phyloP scores from a whole-genome alignment of 768 basidiomycete species.

The Pleurotus platypus region DNA sequence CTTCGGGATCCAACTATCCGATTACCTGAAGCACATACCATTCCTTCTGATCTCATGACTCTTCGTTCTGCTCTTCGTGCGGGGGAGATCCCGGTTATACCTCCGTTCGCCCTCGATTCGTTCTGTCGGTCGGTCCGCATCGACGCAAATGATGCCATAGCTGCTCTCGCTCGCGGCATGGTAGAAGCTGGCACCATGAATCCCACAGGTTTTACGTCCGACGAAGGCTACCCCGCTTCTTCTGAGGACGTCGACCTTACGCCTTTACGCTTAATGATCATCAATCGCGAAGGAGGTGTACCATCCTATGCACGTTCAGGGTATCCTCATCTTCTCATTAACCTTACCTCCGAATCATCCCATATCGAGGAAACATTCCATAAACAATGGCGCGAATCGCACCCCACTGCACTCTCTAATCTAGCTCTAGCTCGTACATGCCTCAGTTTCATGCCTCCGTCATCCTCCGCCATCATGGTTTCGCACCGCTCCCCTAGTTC shows the following conservation, averaged over 20 bases:
- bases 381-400: slow-evolving; percentile 65
- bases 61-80: slow-evolving; percentile 87
- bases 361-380: slow-evolving; percentile 87
- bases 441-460: slow-evolving; percentile 86
- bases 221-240: slow-evolving; percentile 30
- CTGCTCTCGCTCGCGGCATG: slow-evolving; percentile 87
- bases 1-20: slow-evolving; percentile 27
- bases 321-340: slow-evolving; percentile 93
- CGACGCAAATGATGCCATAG: slow-evolving; percentile 84
- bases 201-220: slow-evolving; percentile 24
- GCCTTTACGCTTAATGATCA: slow-evolving; percentile 94
- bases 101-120: slow-evolving; percentile 91
- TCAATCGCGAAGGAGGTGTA: slow-evolving; percentile 93
- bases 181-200: slow-evolving; percentile 43
- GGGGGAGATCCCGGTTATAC: slow-evolving; percentile 94
- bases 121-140: slow-evolving; percentile 84
- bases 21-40: slow-evolving; percentile 75
- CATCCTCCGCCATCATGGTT: slow-evolving; percentile 94
- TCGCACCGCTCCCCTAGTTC: slow-evolving; percentile 95
- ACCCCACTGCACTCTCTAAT: slow-evolving; percentile 86
- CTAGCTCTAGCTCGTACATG: slow-evolving; percentile 82
- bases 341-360: slow-evolving; percentile 81
- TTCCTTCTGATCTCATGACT: slow-evolving; percentile 74
- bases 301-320: slow-evolving; percentile 96
- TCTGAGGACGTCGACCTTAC: slow-evolving; percentile 75